These are phyloP conservation scores for Phytophthora macrochlamydospora DNA, from an alignment of 352 stramenopile species.

Conservation along the genomic window DNA sequence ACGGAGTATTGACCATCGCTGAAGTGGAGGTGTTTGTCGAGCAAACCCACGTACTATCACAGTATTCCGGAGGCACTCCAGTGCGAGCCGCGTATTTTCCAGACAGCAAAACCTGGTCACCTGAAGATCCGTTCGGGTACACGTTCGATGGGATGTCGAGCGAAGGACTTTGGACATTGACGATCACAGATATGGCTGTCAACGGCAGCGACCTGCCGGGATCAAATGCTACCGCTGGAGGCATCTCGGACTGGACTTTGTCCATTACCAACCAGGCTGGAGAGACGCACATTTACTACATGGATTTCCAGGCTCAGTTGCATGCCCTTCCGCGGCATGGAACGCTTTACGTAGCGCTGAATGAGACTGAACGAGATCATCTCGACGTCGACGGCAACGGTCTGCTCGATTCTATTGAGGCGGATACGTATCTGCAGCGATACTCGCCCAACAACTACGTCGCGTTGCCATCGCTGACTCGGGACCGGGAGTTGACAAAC, in stretches of 20 bases:
- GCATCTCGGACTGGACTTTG: conserved; percentile 77
- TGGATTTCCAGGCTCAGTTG: conserved; percentile 68
- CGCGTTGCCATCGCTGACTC: conserved; percentile 38
- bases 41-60: conserved; percentile 55
- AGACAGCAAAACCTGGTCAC: conserved; percentile 54
- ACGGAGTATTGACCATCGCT: conserved; percentile 58
- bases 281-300: conserved; percentile 57
- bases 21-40: conserved; percentile 80
- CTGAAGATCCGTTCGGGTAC: conserved; percentile 64
- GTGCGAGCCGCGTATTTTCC: conserved; percentile 55
- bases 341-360: conserved; percentile 55
- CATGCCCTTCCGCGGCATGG: conserved; percentile 75
- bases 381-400: conserved; percentile 66
- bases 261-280: conserved; percentile 68
- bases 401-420: conserved; percentile 62
- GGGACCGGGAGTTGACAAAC: conserved; percentile 48
- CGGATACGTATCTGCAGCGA: conserved; percentile 49
- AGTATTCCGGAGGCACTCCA: conserved; percentile 61
- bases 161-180: conserved; percentile 66
- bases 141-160: conserved; percentile 52
- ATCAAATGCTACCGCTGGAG: conserved; percentile 44
- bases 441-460: conserved; percentile 59
- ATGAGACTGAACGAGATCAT: conserved; percentile 65
- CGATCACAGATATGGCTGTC: conserved; percentile 45
- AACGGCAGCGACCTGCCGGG: conserved; percentile 11